Evolutionary conservation across 345 rosid genomes (phyloP), one percentile per base, ranked within the genome.

Genomic region (Lepidium aucheri): DNA sequence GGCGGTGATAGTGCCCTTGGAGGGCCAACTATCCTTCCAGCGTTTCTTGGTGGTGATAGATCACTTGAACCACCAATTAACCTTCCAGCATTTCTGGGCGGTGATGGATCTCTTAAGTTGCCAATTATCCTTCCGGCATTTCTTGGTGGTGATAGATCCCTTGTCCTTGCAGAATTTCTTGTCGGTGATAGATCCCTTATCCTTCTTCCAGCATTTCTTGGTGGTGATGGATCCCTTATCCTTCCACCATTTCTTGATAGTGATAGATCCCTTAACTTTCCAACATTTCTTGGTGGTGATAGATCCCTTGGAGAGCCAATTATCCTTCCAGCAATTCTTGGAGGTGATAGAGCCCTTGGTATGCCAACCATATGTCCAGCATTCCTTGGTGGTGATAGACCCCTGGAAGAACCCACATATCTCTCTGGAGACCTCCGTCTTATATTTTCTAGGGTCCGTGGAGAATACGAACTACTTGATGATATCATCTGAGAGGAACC

Each of bases 391-490:
- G 86, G 89, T 1, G 92, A 83, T 30, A 75, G 50, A 11, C 80
- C 96, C 83, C 88, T 79, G 58, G 92, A 86, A 64, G 76, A 62
- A 70, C 80, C 65, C 53, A 73, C 14, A 67, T 64, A 68, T 69
- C 81, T 80, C 67, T 85, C 91, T 0, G 96, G 95, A 54, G 96
- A 85, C 79, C 95, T 84, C 58, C 69, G 70, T 60, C 86, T 77
- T 52, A 90, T 66, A 70, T 81, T 84, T 63, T 94, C 92, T 73
- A 81, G 67, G 67, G 79, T 74, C 95, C 92, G 87, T 60, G 89
- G 55, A 67, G 93, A 70, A 83, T 70, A 76, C 15, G 85, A 76
- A 74, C 49, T 80, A 76, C 88, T 78, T 9, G 87, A 73, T 14
- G 85, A 65, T 54, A 79, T 79, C 74, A 77, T 63, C 35, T 24